These are phyloP conservation scores for Saturnispora zaruensis DNA, from an alignment of 805 yeast species.

Conservation along the genomic window DNA sequence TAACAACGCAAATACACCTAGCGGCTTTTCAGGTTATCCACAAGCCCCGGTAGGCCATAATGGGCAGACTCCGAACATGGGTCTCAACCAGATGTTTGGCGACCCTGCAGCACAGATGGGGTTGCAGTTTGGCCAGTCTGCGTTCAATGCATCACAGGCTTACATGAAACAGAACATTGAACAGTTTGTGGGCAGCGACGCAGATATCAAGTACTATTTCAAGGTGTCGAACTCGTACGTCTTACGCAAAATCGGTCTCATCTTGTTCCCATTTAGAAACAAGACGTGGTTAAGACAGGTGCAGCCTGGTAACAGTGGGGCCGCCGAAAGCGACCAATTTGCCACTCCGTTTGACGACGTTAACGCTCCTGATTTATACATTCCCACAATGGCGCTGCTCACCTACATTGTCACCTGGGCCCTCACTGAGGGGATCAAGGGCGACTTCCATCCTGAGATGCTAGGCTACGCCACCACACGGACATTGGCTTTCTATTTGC, in stretches of 20 bases:
- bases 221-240: slow-evolving; percentile 89
- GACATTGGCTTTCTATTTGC: slow-evolving; percentile 69
- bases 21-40: background rate
- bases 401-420: slow-evolving; percentile 84
- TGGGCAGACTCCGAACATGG: slow-evolving; percentile 19
- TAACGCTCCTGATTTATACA: slow-evolving; percentile 94
- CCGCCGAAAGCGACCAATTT: slow-evolving; percentile 31
- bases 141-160: slow-evolving; percentile 73
- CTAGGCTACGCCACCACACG: slow-evolving; percentile 82
- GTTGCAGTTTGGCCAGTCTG: slow-evolving; percentile 78
- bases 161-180: slow-evolving; percentile 68
- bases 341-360: slow-evolving; percentile 79
- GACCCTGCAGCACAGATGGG: slow-evolving; percentile 83
- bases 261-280: slow-evolving; percentile 80
- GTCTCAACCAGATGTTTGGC: slow-evolving; percentile 21
- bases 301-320: slow-evolving; percentile 26
- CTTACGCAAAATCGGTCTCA: slow-evolving; percentile 56
- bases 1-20: background rate
- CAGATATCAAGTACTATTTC: slow-evolving; percentile 75
- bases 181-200: slow-evolving; percentile 35
- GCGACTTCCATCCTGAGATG: slow-evolving; percentile 87
- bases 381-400: slow-evolving; percentile 87
- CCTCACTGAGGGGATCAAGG: slow-evolving; percentile 73
- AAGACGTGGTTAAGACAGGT: slow-evolving; percentile 67
- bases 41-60: slow-evolving; percentile 2